Conservation (phyloP, 139 green algal genomes). For the Desmodesmus armatus region DNA sequence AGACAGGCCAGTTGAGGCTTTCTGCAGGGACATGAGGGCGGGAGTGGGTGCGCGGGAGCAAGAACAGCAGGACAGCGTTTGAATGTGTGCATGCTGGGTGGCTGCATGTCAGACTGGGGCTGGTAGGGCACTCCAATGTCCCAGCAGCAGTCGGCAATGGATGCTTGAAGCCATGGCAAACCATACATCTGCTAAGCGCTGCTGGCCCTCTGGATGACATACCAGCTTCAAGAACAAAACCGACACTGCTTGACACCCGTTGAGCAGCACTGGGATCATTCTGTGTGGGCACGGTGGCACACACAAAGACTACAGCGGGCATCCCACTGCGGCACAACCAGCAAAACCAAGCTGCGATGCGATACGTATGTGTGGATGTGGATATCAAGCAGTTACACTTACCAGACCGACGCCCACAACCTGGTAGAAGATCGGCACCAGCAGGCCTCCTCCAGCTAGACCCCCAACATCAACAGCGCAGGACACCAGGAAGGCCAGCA, state of each 20-base stretch:
- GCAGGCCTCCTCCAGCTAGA: background rate
- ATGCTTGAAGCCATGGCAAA: background rate
- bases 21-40: slow-evolving; percentile 20
- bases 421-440: slow-evolving; percentile 20
- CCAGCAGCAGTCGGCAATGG: background rate
- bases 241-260: too few species aligned
- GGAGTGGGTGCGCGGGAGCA: background rate
- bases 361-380: background rate
- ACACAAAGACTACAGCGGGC: too few species aligned
- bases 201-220: background rate
- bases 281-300: too few species aligned
- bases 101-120: background rate
- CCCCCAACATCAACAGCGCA: slow-evolving; percentile 19
- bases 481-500: background rate
- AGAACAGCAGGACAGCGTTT: background rate
- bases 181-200: background rate
- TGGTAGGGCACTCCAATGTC: background rate
- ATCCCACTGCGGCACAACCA: background rate
- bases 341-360: background rate
- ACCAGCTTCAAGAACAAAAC: background rate
- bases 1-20: slow-evolving; percentile 53
- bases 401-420: slow-evolving; percentile 25
- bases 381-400: background rate
- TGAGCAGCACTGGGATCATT: too few species aligned
- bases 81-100: too few species aligned